A percentile compares a stretch with the other conserved stretches of the same genome.
phyloP scores from a whole-genome alignment of 495 filamentous ascomycete genomes.

The Friedmanniomyces endolithicus region DNA sequence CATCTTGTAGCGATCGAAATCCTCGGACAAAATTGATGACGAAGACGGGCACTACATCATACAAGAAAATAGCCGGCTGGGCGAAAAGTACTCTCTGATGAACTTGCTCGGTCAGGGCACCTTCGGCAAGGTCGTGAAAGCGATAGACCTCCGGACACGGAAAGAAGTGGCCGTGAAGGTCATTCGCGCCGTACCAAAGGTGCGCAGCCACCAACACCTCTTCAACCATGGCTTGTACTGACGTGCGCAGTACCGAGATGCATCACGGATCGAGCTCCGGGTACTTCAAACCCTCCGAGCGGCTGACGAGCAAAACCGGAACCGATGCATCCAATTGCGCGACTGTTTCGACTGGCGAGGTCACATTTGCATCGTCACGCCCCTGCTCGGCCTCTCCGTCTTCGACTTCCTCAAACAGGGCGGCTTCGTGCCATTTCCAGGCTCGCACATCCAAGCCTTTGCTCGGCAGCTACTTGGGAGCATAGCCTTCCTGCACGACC shows the following conservation, averaged over 20 bases:
- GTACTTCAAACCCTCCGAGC: constrained; percentile 80
- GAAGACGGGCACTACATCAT: constrained; percentile 97
- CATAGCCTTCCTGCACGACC: constrained; percentile 92
- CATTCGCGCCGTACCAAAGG: constrained; percentile 90
- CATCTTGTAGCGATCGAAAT: constrained; percentile 19
- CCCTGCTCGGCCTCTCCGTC: constrained; percentile 88
- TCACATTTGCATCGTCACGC: constrained; percentile 98
- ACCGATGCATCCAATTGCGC: constrained; percentile 91
- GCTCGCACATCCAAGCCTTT: constrained; percentile 95
- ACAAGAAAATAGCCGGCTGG: constrained; percentile 64
- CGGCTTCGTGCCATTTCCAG: constrained; percentile 91
- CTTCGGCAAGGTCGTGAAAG: constrained; percentile 95
- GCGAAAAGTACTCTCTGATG: constrained; percentile 77
- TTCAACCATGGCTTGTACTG: neutral
- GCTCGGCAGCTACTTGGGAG: constrained; percentile 93
- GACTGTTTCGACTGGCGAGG: constrained; percentile 97
- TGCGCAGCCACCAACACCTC: neutral
- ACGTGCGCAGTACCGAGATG: constrained; percentile 59
- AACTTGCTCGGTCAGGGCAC: constrained; percentile 90
- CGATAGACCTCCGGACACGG: constrained; percentile 60
- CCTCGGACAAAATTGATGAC: constrained; percentile 64
- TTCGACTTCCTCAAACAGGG: constrained; percentile 98
- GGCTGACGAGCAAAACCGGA: constrained; percentile 84
- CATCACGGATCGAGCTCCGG: constrained; percentile 87
- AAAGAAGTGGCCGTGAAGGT: constrained; percentile 89